Base-by-base conservation (phyloP, 2,329 filamentous ascomycete species). In the Xylaria sp. region DNA sequence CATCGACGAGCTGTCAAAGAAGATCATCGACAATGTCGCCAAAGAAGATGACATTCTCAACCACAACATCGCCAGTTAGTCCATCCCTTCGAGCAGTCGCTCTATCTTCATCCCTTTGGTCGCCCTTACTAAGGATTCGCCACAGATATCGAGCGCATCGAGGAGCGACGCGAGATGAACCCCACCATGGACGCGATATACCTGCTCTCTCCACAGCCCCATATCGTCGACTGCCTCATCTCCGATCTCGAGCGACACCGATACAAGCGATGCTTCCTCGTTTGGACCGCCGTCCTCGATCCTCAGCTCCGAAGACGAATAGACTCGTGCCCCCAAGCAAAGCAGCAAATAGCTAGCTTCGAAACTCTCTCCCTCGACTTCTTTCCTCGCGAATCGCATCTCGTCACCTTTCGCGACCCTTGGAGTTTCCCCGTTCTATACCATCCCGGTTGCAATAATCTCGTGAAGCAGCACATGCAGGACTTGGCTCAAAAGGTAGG, bases 31-130 rank as follows among this genome's bases (percentile, higher is more conserved):
- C 76, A 96, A 93, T 80, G 89, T 91, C 52, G 85, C 93, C 73
- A 93, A 91, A 70, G 90, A 97, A 79, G 93, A 99, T 84, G 91
- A 97, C 71, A 95, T 99, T 67, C 88, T 99, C 76, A 95, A 96
- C 73, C 86, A 92, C 76, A 96, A 96, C 74, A 90, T 99, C 75
- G 93, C 92, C 67, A 96, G 92, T 96, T 82, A 73, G 87, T 69
- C 63, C 44, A 61, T 54, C 57, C 13, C 10, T 51, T 3, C 16
- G 16, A 16, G 16, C 16, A 16, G 16, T 16, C 16, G 16, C 16
- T 16, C 16, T 16, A 16, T 35, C 11, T 18, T 6, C 6, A 11
- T 35, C 3, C 58, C 54, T 52, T 57, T 68, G 70, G 58, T 68
- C 61, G 49, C 60, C 57, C 59, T 59, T 52, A 60, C 68, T 71